Evolutionary conservation across 2,329 filamentous ascomycete species (phyloP), one percentile per base, ranked within the genome.

Genomic region (Bertia moriformis): DNA sequence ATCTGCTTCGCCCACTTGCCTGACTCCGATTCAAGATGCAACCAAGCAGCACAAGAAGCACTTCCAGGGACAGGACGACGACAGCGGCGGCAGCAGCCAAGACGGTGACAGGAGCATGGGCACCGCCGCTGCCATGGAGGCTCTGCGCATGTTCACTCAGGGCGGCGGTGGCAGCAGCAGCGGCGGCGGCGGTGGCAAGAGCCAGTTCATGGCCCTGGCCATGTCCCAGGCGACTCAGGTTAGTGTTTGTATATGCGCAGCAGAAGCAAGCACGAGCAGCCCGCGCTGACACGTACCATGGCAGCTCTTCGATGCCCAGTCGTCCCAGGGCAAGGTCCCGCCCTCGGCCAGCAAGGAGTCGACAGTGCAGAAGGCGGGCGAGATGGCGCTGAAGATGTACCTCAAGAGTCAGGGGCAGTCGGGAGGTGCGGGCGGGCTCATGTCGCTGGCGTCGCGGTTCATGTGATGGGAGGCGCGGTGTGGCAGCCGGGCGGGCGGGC

Each of bases 341-440:
- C 58, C 67, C 18, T 67, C 69, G 18, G 72, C 80, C 4, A 82
- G 73, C 60, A 94, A 94, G 71, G 76, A 94, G 60, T 78, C 76
- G 37, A 85, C 77, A 38, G 65, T 95, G 37, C 76, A 82, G 54
- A 67, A 78, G 56, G 88, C 88, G 3, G 87, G 78, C 2, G 79
- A 93, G 67, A 81, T 84, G 71, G 88, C 87, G 2, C 59, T 94
- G 49, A 87, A 93, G 71, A 82, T 94, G 74, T 94, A 88, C 59
- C 63, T 93, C 65, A 88, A 93, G 72, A 76, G 71, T 49, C 70
- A 86, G 55, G 70, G 69, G 15, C 62, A 66, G 24, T 56, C 61
- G n/a, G 51, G 59, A 18, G 44, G 48, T 12, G 50, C 53, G 17
- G 58, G 59, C 1, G 67, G 72, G 2, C 49, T 80, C 42, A 65